phyloP scores from a whole-genome alignment of 768 basidiomycete species.

The Phlebiopsis flavidoalba region DNA sequence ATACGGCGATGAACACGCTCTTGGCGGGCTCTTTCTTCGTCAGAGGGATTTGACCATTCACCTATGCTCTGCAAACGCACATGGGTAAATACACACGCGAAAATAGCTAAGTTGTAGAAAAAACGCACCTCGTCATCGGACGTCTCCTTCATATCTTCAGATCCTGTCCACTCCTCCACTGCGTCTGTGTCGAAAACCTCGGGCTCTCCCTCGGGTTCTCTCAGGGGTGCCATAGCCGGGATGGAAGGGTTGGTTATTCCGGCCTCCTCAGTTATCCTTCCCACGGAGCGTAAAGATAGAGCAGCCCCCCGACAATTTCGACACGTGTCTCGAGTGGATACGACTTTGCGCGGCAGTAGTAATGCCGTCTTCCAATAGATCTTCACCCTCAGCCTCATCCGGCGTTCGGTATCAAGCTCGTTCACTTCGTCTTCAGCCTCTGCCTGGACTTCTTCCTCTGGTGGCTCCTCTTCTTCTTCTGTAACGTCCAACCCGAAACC shows the following conservation, averaged over 20 bases:
- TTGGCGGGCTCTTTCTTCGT: slow-evolving; percentile 78
- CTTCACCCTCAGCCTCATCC: slow-evolving; percentile 12
- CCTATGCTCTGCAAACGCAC: slow-evolving; percentile 62
- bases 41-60: slow-evolving; percentile 89
- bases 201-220: slow-evolving; percentile 27
- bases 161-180: slow-evolving; percentile 79
- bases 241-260: not conserved
- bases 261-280: slow-evolving; percentile 30
- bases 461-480: slow-evolving; percentile 69
- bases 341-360: slow-evolving; percentile 49
- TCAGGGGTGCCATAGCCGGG: slow-evolving; percentile 18
- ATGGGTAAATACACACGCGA: slow-evolving; percentile 6
- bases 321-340: slow-evolving; percentile 34
- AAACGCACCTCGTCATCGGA: slow-evolving; percentile 67
- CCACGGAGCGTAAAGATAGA: slow-evolving; percentile 59
- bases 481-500: slow-evolving; percentile 81
- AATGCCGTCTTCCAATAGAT: slow-evolving; percentile 31
- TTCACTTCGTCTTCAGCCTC: slow-evolving; percentile 12
- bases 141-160: slow-evolving; percentile 61
- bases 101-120: slow-evolving; percentile 6
- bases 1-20: slow-evolving; percentile 58
- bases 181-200: slow-evolving; percentile 36
- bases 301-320: slow-evolving; percentile 46
- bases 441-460: slow-evolving; percentile 34
- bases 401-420: slow-evolving; percentile 16